Percentiles rank a stretch among this genome's conserved stretches.
Conservation (phyloP, 164 flowering plant genomes). For the Magnolia officinalis region DNA sequence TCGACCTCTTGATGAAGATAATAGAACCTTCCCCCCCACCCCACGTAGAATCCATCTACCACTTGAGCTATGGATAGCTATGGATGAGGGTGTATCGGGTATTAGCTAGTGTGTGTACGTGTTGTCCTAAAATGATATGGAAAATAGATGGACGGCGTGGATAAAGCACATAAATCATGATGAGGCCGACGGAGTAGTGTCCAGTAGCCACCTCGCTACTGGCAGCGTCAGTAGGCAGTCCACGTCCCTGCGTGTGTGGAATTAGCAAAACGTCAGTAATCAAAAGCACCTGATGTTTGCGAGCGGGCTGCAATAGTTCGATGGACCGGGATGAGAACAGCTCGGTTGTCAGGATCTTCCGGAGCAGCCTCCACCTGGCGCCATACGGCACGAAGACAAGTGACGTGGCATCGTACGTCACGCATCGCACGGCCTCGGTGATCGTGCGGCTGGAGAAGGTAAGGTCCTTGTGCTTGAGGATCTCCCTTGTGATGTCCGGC, state of each 20-base stretch:
- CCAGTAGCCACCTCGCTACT: too few species aligned
- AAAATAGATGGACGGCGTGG: too few species aligned
- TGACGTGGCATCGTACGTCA: conserved; percentile 25
- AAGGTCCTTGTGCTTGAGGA: conserved; percentile 25
- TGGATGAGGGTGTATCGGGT: too few species aligned
- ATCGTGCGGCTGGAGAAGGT: conserved; percentile 32
- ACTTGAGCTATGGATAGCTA: too few species aligned
- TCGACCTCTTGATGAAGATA: too few species aligned
- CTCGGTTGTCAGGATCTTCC: conserved; percentile 28
- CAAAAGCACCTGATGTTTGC: conserved; percentile 18
- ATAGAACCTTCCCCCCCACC: too few species aligned
- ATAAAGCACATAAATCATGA: too few species aligned
- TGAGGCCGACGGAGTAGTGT: too few species aligned
- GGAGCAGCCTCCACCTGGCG: conserved; percentile 23
- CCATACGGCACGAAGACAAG: conserved; percentile 31
- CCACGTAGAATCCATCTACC: too few species aligned
- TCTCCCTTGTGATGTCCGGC: conserved; percentile 24
- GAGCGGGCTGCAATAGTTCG: conserved; percentile 25
- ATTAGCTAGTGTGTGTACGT: too few species aligned
- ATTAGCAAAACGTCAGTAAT: not conserved
- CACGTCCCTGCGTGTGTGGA: not conserved
- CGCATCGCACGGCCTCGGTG: conserved; percentile 26
- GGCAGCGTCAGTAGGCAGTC: too few species aligned
- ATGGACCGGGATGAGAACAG: conserved; percentile 26
- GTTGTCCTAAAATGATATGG: too few species aligned